These are phyloP conservation scores for Galerina marginata DNA, from an alignment of 768 basidiomycete species.

Conservation along the genomic window DNA sequence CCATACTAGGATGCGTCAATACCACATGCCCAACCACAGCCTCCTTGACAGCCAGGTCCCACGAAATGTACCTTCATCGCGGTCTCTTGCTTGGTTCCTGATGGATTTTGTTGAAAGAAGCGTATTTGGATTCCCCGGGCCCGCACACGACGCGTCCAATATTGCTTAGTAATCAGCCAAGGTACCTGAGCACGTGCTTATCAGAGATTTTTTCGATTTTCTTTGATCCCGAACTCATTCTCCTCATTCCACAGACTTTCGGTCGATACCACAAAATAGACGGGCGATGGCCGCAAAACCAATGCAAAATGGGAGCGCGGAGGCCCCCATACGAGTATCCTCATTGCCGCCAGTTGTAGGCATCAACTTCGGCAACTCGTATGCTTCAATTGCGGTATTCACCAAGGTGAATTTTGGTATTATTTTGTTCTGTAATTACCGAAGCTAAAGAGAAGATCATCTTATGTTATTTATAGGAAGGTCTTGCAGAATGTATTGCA, in stretches of 20 bases:
- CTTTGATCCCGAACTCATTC: not conserved
- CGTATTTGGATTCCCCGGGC: too few species aligned
- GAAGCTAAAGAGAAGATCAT: not conserved
- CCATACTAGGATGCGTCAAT: too few species aligned
- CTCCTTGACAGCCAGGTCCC: too few species aligned
- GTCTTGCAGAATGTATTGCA: conserved; percentile 91
- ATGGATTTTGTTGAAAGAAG: too few species aligned
- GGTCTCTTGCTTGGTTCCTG: too few species aligned
- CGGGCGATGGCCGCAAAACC: conserved; percentile 8
- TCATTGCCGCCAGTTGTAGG: conserved; percentile 75
- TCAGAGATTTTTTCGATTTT: too few species aligned
- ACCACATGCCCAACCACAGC: too few species aligned
- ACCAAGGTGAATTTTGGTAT: conserved; percentile 71
- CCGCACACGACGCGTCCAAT: too few species aligned
- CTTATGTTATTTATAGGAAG: conserved; percentile 61
- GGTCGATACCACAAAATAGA: too few species aligned
- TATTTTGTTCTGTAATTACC: not conserved
- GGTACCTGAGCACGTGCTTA: too few species aligned
- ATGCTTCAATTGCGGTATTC: conserved; percentile 93
- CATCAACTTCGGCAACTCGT: conserved; percentile 96
- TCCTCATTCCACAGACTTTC: not conserved
- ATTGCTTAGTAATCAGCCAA: too few species aligned
- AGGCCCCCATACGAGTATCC: conserved; percentile 39
- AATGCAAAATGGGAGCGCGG: conserved; percentile 58
- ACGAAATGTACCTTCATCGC: too few species aligned